A percentile compares a stretch with the other conserved stretches of the same genome.
Evolutionary conservation across 371 early-diverging fungal genomes (phyloP).

Genomic region (Mortierella sp.): DNA sequence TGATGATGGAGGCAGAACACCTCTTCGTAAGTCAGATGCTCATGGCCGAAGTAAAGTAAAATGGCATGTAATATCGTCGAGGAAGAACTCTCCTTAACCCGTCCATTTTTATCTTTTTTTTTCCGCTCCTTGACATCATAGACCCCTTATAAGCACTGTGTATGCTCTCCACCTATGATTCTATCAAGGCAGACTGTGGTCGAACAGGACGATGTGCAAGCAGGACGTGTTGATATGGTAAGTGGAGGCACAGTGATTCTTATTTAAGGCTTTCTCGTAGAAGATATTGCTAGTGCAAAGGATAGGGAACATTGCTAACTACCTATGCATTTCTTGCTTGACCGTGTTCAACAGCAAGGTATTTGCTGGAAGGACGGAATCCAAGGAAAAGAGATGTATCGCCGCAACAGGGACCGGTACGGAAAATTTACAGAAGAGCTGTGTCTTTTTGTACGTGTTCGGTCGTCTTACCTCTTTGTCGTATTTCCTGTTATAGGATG

Average conservation of each 20-base stretch:
- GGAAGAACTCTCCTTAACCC: background rate
- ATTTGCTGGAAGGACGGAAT: slow-evolving; percentile 32
- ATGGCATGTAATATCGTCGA: too few relatives aligned
- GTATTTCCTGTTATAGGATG: too few relatives aligned
- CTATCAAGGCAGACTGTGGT: slow-evolving; percentile 29
- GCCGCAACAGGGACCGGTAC: slow-evolving; percentile 23
- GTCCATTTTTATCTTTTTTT: too few relatives aligned
- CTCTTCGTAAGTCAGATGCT: too few relatives aligned
- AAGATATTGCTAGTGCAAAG: background rate
- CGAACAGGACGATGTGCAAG: slow-evolving; percentile 31
- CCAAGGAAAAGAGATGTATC: slow-evolving; percentile 16
- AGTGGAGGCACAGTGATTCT: slow-evolving; percentile 6
- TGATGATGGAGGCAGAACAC: too few relatives aligned
- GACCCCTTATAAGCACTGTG: slow-evolving; percentile 9
- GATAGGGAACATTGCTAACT: background rate
- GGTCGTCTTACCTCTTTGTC: too few relatives aligned
- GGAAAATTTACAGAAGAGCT: background rate
- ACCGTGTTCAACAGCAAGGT: slow-evolving; percentile 30
- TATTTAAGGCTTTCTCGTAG: too few relatives aligned
- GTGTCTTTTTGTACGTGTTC: too few relatives aligned
- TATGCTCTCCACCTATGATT: slow-evolving; percentile 10
- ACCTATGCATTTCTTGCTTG: too few relatives aligned
- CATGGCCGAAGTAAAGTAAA: too few relatives aligned
- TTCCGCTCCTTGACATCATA: background rate
- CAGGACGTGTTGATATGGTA: slow-evolving; percentile 29